Conservation (phyloP, 805 yeast genomes). For the Wickerhamiella azymoides region DNA sequence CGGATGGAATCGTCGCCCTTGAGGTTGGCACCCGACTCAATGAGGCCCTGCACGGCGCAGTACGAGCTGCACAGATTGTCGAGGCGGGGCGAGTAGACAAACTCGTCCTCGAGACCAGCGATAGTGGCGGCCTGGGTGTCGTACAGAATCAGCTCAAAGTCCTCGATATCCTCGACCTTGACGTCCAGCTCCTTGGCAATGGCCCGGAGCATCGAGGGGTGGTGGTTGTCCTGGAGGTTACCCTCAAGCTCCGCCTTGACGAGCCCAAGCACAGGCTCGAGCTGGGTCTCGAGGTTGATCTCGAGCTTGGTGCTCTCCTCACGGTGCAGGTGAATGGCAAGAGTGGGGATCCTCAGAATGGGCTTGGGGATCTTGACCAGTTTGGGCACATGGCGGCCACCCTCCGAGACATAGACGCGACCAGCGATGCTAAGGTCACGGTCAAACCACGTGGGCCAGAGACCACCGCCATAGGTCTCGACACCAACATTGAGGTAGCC, state of each 20-base stretch:
- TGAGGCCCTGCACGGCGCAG: slow-evolving; percentile 59
- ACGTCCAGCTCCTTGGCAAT: slow-evolving; percentile 54
- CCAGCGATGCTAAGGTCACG: slow-evolving; percentile 88
- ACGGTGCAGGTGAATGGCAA: slow-evolving; percentile 83
- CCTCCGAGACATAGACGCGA: slow-evolving; percentile 55
- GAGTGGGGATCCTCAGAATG: slow-evolving; percentile 76
- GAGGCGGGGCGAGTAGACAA: slow-evolving; percentile 78
- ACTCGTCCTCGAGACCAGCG: slow-evolving; percentile 86
- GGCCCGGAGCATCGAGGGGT: slow-evolving; percentile 49
- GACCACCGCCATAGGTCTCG: slow-evolving; percentile 90
- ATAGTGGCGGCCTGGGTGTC: slow-evolving; percentile 73
- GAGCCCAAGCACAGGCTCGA: slow-evolving; percentile 75
- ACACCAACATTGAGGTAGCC: slow-evolving; percentile 86
- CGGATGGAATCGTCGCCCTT: slow-evolving; percentile 38
- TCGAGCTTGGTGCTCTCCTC: slow-evolving; percentile 59
- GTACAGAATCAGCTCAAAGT: slow-evolving; percentile 73
- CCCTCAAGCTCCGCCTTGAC: slow-evolving; percentile 21
- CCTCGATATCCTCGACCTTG: slow-evolving; percentile 49
- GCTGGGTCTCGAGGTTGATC: slow-evolving; percentile 76
- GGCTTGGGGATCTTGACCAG: slow-evolving; percentile 75
- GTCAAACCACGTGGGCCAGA: slow-evolving; percentile 96
- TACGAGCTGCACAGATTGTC: slow-evolving; percentile 85
- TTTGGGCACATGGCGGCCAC: slow-evolving; percentile 43
- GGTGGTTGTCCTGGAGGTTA: slow-evolving; percentile 57
- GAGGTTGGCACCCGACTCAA: slow-evolving; percentile 32